These are phyloP conservation scores for Scenedesmus sp. DNA, from an alignment of 163 green algal genomes.

Conservation along the genomic window DNA sequence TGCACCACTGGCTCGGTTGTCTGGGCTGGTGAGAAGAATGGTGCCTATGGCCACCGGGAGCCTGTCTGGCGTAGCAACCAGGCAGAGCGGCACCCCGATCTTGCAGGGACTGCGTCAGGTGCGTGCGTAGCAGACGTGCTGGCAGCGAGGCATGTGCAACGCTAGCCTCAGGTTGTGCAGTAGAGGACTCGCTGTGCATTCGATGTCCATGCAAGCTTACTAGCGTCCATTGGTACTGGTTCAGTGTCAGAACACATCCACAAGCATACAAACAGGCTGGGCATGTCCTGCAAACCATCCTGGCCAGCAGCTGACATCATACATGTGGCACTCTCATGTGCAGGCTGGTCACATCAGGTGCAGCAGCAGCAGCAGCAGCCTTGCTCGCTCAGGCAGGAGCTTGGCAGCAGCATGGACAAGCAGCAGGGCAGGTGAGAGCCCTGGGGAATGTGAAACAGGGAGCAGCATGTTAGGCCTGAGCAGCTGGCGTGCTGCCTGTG, in stretches of 20 bases:
- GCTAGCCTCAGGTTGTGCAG: neutral
- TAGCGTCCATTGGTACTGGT: neutral
- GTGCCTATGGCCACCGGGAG: conserved; percentile 1
- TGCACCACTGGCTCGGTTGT: conserved; percentile 2
- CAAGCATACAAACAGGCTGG: neutral
- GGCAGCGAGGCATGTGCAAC: conserved; percentile 2
- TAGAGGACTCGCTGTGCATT: neutral
- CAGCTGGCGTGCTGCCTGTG: neutral
- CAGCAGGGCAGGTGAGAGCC: neutral
- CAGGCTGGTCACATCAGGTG: conserved; percentile 12
- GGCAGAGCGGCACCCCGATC: neutral
- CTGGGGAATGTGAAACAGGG: neutral
- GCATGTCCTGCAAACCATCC: neutral
- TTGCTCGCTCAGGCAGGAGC: conserved; percentile 20
- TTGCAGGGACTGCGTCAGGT: neutral
- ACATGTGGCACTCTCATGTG: neutral
- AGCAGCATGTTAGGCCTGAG: too few relatives aligned
- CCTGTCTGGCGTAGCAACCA: neutral
- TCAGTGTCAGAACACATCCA: neutral
- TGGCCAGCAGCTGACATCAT: neutral
- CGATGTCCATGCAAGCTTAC: neutral
- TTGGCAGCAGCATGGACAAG: conserved; percentile 37
- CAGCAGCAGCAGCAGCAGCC: conserved; percentile 41
- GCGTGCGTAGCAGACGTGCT: neutral
- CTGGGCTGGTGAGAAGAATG: conserved; percentile 4